Evolutionary conservation across 1,284 basidiomycete genomes (phyloP).

Genomic region (Puccinia novopanici): DNA sequence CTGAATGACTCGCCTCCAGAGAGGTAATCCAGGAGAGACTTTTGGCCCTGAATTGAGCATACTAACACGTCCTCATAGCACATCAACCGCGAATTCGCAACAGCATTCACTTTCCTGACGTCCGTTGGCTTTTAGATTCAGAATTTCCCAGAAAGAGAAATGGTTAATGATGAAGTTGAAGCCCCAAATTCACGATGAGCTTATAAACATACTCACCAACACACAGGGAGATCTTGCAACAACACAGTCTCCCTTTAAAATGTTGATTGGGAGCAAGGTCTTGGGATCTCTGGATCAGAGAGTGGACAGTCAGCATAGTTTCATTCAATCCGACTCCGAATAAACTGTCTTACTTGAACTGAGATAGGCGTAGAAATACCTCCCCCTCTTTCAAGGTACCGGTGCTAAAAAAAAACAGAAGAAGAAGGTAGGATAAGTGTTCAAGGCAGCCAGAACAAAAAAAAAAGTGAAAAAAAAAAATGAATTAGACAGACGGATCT

Average conservation of each 20-base stretch:
- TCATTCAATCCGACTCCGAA: background rate
- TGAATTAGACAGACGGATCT: conserved; percentile 29
- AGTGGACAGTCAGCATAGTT: background rate
- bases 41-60: conserved; percentile 34
- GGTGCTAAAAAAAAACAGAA: conserved; percentile 7
- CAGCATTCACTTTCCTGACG: conserved; percentile 43
- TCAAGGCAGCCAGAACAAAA: background rate
- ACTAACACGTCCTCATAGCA: conserved; percentile 41
- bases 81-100: conserved; percentile 23
- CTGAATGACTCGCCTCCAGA: conserved; percentile 35
- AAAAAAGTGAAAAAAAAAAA: background rate
- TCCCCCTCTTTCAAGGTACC: conserved; percentile 45
- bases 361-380: conserved; percentile 44
- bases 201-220: conserved; percentile 13
- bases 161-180: background rate
- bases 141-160: background rate
- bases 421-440: background rate
- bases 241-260: conserved; percentile 32
- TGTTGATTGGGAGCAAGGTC: conserved; percentile 27
- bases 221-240: conserved; percentile 47
- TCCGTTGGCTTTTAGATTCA: conserved; percentile 31
- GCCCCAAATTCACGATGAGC: no score
- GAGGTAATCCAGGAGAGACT: conserved; percentile 37
- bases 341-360: conserved; percentile 27
- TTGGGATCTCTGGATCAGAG: conserved; percentile 16